Percentiles rank a stretch among this genome's conserved stretches.
Conservation (phyloP, 2,329 filamentous ascomycete genomes). For the Fusarium stilboides region DNA sequence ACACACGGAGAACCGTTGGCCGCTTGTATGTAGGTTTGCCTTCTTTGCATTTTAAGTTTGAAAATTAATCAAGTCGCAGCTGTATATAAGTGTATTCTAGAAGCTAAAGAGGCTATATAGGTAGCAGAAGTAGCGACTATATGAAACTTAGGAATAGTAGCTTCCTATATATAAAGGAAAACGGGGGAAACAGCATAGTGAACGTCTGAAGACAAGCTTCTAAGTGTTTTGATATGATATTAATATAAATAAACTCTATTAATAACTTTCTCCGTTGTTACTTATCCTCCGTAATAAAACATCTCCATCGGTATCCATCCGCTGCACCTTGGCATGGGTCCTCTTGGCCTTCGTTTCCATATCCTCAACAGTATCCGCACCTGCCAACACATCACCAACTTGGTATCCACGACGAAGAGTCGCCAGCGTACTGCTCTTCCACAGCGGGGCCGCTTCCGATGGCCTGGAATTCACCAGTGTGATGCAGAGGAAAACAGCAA, state of each 20-base stretch:
- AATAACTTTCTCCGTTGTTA: not conserved
- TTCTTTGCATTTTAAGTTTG: no score
- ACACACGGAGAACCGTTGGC: not conserved
- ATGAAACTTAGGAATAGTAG: no score
- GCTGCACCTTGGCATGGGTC: constrained; percentile 1
- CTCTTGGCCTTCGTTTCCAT: constrained; percentile 17
- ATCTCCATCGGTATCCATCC: not conserved
- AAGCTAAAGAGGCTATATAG: no score
- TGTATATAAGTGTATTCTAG: no score
- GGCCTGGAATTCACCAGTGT: constrained; percentile 1
- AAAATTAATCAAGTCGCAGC: no score
- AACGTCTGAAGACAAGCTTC: no score
- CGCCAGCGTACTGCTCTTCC: constrained; percentile 10
- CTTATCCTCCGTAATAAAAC: not conserved
- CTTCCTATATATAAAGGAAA: no score
- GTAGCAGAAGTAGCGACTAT: no score
- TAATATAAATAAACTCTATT: not conserved
- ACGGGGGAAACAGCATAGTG: no score
- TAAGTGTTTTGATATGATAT: not conserved
- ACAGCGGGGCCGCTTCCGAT: not conserved
- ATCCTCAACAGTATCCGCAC: constrained; percentile 9
- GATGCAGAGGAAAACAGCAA: constrained; percentile 7
- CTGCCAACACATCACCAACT: constrained; percentile 5
- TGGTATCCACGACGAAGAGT: constrained; percentile 18
- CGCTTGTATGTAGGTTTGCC: not conserved